A percentile compares a stretch with the other conserved stretches of the same genome.
Conservation (phyloP, 768 basidiomycete species). For the Termitomyces sp. region DNA sequence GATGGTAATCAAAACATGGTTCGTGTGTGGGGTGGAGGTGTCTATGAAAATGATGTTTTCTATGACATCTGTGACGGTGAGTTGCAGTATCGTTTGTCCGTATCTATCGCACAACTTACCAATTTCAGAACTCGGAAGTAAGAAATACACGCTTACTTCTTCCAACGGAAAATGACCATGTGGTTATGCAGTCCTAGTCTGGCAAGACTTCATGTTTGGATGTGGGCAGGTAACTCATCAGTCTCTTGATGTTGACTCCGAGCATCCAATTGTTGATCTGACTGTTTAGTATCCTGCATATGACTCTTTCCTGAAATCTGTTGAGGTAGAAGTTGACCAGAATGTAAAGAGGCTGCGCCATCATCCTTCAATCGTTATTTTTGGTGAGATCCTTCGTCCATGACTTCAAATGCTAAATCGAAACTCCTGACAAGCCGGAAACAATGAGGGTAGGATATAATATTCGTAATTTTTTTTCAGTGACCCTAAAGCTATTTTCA, state of each 20-base stretch:
- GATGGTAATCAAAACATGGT: slow-evolving; percentile 92
- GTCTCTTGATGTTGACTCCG: background rate
- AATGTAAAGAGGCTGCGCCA: slow-evolving; percentile 79
- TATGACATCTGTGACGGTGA: slow-evolving; percentile 80
- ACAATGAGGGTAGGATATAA: slow-evolving; percentile 60
- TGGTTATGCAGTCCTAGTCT: slow-evolving; percentile 62
- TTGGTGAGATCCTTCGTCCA: slow-evolving; percentile 43
- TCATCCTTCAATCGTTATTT: slow-evolving; percentile 88
- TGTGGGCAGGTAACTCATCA: slow-evolving; percentile 69
- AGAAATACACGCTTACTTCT: slow-evolving; percentile 8
- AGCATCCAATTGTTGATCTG: background rate
- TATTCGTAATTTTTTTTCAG: background rate
- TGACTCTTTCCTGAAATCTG: slow-evolving; percentile 68
- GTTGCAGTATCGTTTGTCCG: slow-evolving; percentile 6
- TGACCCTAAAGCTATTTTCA: slow-evolving; percentile 15
- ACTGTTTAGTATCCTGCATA: slow-evolving; percentile 79
- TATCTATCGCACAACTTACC: background rate
- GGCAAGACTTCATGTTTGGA: slow-evolving; percentile 98
- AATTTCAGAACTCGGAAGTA: slow-evolving; percentile 59
- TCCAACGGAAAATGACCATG: background rate
- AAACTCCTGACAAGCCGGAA: slow-evolving; percentile 50
- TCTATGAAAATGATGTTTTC: slow-evolving; percentile 79
- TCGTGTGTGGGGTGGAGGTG: slow-evolving; percentile 92
- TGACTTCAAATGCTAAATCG: background rate
- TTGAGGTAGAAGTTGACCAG: slow-evolving; percentile 75